phyloP scores from a whole-genome alignment of 1,284 basidiomycete genomes.

The Takashimella koratensis region DNA sequence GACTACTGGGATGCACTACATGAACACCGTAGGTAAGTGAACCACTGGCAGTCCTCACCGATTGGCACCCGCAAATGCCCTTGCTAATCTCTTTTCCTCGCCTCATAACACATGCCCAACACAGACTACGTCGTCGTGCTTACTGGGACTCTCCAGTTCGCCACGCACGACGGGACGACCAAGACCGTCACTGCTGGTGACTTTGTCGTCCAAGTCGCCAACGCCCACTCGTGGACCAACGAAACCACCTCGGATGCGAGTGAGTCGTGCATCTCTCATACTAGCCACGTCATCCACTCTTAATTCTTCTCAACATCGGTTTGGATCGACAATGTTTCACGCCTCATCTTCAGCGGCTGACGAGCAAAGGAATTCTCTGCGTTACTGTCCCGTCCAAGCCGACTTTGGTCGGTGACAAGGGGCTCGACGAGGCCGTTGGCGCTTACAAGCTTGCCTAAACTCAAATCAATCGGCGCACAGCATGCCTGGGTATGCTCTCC shows the following conservation, averaged over 20 bases:
- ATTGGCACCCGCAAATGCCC: too few relatives aligned
- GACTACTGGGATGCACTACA: neutral
- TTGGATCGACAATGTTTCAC: neutral
- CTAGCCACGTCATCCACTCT: neutral
- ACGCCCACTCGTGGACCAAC: conserved; percentile 16
- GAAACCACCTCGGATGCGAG: conserved; percentile 9
- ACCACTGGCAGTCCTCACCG: neutral
- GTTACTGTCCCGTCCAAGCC: conserved; percentile 8
- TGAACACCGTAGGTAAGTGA: neutral
- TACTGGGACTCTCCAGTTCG: conserved; percentile 13
- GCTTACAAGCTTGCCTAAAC: neutral
- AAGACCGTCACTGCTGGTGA: conserved; percentile 11
- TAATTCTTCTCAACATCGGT: too few relatives aligned
- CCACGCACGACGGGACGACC: conserved; percentile 14
- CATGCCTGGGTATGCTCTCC: too few relatives aligned
- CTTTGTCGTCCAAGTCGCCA: conserved; percentile 11
- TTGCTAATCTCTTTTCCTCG: too few relatives aligned
- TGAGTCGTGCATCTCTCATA: conserved; percentile 3
- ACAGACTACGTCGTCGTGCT: conserved; percentile 13
- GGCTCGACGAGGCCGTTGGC: conserved; percentile 2
- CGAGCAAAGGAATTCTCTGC: conserved; percentile 7
- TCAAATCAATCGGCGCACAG: too few relatives aligned
- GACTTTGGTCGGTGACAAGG: conserved; percentile 9
- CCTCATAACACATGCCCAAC: too few relatives aligned
- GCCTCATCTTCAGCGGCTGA: neutral